Base-by-base conservation (phyloP, 2,329 filamentous ascomycete genomes). In the Colletotrichum sp. region DNA sequence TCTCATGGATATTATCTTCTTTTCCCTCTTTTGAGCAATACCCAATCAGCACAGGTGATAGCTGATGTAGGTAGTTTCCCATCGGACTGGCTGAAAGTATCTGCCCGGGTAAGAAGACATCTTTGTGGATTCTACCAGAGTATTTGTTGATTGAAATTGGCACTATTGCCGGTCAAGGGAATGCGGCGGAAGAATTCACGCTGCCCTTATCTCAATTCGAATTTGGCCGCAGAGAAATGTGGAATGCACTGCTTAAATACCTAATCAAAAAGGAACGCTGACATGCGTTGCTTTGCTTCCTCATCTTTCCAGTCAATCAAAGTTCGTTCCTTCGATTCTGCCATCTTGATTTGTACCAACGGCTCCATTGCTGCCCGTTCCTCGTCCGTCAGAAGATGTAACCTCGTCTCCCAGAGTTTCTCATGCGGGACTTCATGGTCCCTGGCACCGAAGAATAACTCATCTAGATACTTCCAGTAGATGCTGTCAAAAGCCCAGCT, bases 401-500 rank as follows among this genome's bases (percentile, higher is more conserved):
- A 26, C 56, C 80, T 81, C 10, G 75, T 73, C 63, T 76, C 77
- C 69, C 56, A 75, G 2, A 68, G 5, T 10, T 59, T 8, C 4
- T 62, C 7, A 0, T 3, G 10, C 36, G 72, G 79, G 9, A 79
- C 65, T 6, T 69, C 62, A 13, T 75, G 7, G 12, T 78, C 79
- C 63, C 78, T 77, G 2, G 65, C 74, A 5, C 83, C 83, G 70
- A 67, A 67, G 64, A 67, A 67, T 16, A 2, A 2, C 18, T 36
- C 18, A 9, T 86, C 82, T 18, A 85, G 69, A 74, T 76, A 83
- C 66, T 78, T 83, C 84, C 83, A 86, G 70, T 72, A 86, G 4
- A 85, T 75, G 12, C 77, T 77, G 66, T 86, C 85, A 75, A 86
- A 84, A 0, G 79, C 82, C 81, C 82, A 85, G 71, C 82, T 84